These are phyloP conservation scores for Cochliopodium minus DNA, from an alignment of 208 protist species.

Conservation along the genomic window DNA sequence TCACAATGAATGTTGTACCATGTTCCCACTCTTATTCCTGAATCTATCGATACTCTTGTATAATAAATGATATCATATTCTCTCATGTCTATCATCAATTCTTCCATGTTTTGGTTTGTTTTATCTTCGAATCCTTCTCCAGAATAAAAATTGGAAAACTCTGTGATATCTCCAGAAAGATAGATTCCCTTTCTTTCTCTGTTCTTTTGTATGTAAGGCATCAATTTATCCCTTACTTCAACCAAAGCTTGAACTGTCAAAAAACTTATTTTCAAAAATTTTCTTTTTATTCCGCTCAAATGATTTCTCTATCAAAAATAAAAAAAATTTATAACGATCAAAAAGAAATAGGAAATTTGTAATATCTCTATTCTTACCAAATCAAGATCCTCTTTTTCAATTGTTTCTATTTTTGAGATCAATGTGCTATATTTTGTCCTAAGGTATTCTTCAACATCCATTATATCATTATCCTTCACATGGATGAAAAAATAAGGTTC, in stretches of 20 bases:
- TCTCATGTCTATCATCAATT: constrained; percentile 74
- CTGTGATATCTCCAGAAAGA: constrained; percentile 1
- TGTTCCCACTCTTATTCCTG: constrained; percentile 66
- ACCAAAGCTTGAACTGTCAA: constrained; percentile 72
- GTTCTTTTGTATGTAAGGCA: constrained; percentile 57
- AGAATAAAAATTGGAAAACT: constrained; percentile 23
- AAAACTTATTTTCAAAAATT: constrained; percentile 82
- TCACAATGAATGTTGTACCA: constrained; percentile 81
- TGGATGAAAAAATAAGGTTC: constrained; percentile 55
- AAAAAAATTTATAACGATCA: not conserved
- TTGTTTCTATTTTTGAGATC: constrained; percentile 48
- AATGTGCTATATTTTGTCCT: constrained; percentile 58
- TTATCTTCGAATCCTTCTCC: constrained; percentile 20
- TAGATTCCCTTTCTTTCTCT: constrained; percentile 11
- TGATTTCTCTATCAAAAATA: constrained; percentile 59
- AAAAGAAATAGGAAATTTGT: not conserved
- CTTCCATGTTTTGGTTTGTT: constrained; percentile 20
- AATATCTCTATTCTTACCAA: constrained; percentile 27
- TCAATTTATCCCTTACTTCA: constrained; percentile 51
- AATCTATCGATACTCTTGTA: constrained; percentile 87
- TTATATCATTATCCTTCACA: constrained; percentile 43
- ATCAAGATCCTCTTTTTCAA: constrained; percentile 84
- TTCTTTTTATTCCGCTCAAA: constrained; percentile 65
- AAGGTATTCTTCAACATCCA: constrained; percentile 79
- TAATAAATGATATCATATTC: constrained; percentile 98